Evolutionary conservation across 2,329 filamentous ascomycete genomes (phyloP), one percentile per base, ranked within the genome.

Genomic region (Chalaropsis thielavioides): DNA sequence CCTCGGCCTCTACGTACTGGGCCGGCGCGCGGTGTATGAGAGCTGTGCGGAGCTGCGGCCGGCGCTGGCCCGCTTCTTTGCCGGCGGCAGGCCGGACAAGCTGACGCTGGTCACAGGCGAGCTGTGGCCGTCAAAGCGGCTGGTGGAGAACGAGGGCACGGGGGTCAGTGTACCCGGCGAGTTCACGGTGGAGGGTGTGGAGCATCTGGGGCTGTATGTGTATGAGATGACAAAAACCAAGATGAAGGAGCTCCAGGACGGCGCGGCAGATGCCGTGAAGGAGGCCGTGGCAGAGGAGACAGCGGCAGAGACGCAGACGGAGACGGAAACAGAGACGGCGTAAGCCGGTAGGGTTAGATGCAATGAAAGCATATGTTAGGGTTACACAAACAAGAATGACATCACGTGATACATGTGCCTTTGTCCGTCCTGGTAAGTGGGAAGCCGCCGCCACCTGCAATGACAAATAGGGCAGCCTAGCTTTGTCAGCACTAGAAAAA

Each of bases 171-270:
- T 83, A 6, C 76, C 79, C 1, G 81, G 81, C 13, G 81, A 83
- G 70, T 86, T 85, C 0, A 79, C 84, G 22, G 97, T 99, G 89
- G 89, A 92, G 70, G 84, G 88, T 41, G 86, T 97, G 0, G 92
- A 99, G 77, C 94, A 99, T 76, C 75, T 99, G 43, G 94, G 94
- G 0, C 88, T 96, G 75, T 99, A 96, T 74, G 92, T 99, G 24
- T 96, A 84, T 73, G 90, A 99, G 74, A 99, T 99, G 90, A 95
- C 91, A 2, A 83, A 87, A 59, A 83, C 81, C 0, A 80, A 75
- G 71, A 69, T 82, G 43, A 74, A 78, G 71, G 79, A 83, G 71
- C 68, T 84, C 58, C 75, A 77, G 62, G 74, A 71, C 10, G 78
- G 76, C 62, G 72, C 72, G 2, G 68, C 65, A 60, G 11, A 67